Conservation (phyloP, 345 rosid genomes). For the Acer negundo region DNA sequence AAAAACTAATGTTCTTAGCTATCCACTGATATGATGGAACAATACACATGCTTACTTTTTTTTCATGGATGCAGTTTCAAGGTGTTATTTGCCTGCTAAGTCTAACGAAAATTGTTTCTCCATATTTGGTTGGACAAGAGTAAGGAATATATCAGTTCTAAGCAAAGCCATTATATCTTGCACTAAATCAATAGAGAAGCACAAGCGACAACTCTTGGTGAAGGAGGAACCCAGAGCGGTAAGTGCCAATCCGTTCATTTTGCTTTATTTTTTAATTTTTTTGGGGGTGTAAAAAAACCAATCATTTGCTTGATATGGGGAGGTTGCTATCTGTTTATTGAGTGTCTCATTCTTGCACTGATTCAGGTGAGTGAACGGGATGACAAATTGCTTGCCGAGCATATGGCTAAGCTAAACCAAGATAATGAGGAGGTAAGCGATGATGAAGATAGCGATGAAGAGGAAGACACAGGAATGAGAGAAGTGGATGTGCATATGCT, state of each 20-base stretch:
- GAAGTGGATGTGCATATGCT: slow-evolving; percentile 59
- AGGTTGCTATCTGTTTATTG: not conserved
- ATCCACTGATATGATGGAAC: no score
- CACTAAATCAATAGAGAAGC: slow-evolving; percentile 72
- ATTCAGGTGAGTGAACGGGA: slow-evolving; percentile 96
- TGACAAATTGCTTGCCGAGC: slow-evolving; percentile 89
- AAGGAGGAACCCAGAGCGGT: slow-evolving; percentile 96
- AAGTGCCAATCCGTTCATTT: slow-evolving; percentile 29
- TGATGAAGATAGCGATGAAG: slow-evolving; percentile 94
- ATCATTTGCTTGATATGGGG: slow-evolving; percentile 8
- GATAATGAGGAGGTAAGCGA: slow-evolving; percentile 93
- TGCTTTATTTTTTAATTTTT: not conserved
- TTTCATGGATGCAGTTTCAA: slow-evolving; percentile 1
- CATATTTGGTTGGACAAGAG: slow-evolving; percentile 50
- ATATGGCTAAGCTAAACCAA: no score
- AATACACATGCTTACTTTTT: not conserved
- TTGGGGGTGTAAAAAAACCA: not conserved
- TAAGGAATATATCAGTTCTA: slow-evolving; percentile 80
- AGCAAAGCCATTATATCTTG: no score
- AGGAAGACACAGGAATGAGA: slow-evolving; percentile 95
- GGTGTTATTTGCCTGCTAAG: not conserved
- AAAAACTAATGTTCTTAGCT: not conserved
- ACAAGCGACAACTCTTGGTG: slow-evolving; percentile 83
- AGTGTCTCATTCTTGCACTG: slow-evolving; percentile 22
- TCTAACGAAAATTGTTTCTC: not conserved